These are phyloP conservation scores for Neopestalotiopsis rosae DNA, from an alignment of 2,329 filamentous ascomycete genomes.

Conservation along the genomic window DNA sequence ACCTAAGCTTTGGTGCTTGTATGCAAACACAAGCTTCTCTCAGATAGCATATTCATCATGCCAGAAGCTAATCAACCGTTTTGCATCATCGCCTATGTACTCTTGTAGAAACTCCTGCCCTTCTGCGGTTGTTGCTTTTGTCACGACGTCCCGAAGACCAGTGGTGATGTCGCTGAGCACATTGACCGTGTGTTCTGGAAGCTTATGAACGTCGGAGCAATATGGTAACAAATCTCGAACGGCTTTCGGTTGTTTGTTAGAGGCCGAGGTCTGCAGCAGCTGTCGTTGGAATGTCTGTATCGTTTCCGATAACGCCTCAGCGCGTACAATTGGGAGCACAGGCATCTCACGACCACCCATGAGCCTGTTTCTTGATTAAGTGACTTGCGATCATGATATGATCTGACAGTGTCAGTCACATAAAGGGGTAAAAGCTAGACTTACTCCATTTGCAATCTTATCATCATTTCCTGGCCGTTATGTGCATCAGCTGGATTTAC, in stretches of 20 bases:
- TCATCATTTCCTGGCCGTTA: slow-evolving; percentile 39
- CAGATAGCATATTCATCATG: slow-evolving; percentile 33
- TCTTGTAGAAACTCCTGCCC: slow-evolving; percentile 29
- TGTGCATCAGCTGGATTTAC: slow-evolving; percentile 37
- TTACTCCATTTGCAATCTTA: slow-evolving; percentile 51
- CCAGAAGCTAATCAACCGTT: slow-evolving; percentile 34
- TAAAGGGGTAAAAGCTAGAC: slow-evolving; percentile 20
- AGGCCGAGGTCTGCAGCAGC: slow-evolving; percentile 25
- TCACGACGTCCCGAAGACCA: slow-evolving; percentile 36
- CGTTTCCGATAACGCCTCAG: slow-evolving; percentile 40
- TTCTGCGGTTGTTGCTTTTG: slow-evolving; percentile 26
- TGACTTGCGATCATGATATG: not conserved
- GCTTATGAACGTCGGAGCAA: slow-evolving; percentile 33
- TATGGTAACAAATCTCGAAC: slow-evolving; percentile 38
- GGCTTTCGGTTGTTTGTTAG: slow-evolving; percentile 23
- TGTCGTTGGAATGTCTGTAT: slow-evolving; percentile 45
- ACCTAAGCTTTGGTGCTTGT: not conserved
- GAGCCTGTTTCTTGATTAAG: slow-evolving; percentile 35
- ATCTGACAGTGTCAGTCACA: not conserved
- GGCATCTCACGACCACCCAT: slow-evolving; percentile 40
- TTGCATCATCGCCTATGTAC: slow-evolving; percentile 34
- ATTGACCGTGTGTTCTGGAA: slow-evolving; percentile 36
- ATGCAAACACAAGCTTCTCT: slow-evolving; percentile 20
- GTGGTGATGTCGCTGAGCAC: slow-evolving; percentile 38
- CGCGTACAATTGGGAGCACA: slow-evolving; percentile 47